Percentiles rank a stretch among this genome's conserved stretches.
These are phyloP conservation scores for Spizellomyces sp. DNA, from an alignment of 192 early-diverging fungal genomes.

Conservation along the genomic window DNA sequence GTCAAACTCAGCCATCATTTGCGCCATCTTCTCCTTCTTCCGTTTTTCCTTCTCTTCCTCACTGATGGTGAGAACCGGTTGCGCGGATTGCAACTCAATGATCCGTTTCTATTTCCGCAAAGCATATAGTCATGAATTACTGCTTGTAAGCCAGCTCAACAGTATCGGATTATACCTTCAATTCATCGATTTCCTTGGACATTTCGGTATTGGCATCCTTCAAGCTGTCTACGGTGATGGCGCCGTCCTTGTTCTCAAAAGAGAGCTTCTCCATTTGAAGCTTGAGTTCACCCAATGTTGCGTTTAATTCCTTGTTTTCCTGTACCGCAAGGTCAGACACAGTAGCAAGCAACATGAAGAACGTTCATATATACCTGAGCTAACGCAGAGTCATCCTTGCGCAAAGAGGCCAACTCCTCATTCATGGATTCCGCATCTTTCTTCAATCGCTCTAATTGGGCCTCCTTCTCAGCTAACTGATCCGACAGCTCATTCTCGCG, in stretches of 20 bases:
- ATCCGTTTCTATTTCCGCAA: slow-evolving; percentile 45
- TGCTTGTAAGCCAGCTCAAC: slow-evolving; percentile 6
- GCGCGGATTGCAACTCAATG: slow-evolving; percentile 42
- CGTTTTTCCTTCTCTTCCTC: slow-evolving; percentile 77
- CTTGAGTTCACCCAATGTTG: slow-evolving; percentile 75
- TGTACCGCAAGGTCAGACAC: slow-evolving; percentile 26
- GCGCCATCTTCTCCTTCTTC: slow-evolving; percentile 81
- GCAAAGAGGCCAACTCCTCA: slow-evolving; percentile 76
- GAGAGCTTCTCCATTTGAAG: slow-evolving; percentile 85
- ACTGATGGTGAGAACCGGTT: slow-evolving; percentile 17
- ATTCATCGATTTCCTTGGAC: slow-evolving; percentile 69
- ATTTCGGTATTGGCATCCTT: slow-evolving; percentile 85
- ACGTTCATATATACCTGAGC: background rate
- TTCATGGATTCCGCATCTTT: slow-evolving; percentile 63
- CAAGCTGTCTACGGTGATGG: slow-evolving; percentile 86
- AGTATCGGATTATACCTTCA: slow-evolving; percentile 56
- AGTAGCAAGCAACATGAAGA: background rate
- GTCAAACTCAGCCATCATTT: slow-evolving; percentile 82
- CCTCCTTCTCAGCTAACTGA: slow-evolving; percentile 89
- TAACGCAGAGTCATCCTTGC: slow-evolving; percentile 48
- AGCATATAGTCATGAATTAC: slow-evolving; percentile 6
- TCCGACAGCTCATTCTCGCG: slow-evolving; percentile 97
- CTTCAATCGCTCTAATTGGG: slow-evolving; percentile 68
- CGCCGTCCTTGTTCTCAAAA: slow-evolving; percentile 86
- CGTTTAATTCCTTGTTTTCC: slow-evolving; percentile 73